phyloP scores from a whole-genome alignment of 225 moss, liverwort and hornwort species.

The Physcomitrium patens region DNA sequence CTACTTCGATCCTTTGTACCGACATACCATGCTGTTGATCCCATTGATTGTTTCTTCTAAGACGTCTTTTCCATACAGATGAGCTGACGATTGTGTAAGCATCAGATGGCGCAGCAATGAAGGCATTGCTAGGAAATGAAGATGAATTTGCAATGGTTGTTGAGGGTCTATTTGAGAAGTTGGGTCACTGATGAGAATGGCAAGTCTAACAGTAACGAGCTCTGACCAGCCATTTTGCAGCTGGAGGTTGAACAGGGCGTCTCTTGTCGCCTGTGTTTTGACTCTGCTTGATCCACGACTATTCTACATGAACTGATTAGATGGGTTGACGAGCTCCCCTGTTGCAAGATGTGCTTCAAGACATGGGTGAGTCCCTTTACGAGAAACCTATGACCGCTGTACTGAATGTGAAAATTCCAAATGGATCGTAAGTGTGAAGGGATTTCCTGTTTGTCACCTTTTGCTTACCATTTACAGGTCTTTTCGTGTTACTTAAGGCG shows the following conservation, averaged over 20 bases:
- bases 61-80: conserved; percentile 54
- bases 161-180: conserved; percentile 76
- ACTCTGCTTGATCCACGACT: conserved; percentile 15
- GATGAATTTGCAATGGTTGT: conserved; percentile 97
- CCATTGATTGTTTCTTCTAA: neutral
- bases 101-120: conserved; percentile 84
- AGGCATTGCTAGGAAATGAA: conserved; percentile 81
- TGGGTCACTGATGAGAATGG: conserved; percentile 91
- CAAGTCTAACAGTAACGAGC: conserved; percentile 89
- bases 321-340: conserved; percentile 71
- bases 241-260: conserved; percentile 90
- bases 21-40: neutral
- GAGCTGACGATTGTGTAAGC: conserved; percentile 80
- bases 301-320: neutral
- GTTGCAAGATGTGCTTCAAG: conserved; percentile 86
- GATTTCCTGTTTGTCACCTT: conserved; percentile 33
- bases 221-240: conserved; percentile 92
- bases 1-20: conserved; percentile 9
- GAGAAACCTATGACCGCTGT: conserved; percentile 74
- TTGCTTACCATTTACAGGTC: conserved; percentile 11
- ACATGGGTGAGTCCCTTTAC: conserved; percentile 78
- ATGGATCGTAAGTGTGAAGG: conserved; percentile 90
- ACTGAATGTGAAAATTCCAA: conserved; percentile 78
- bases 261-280: conserved; percentile 68
- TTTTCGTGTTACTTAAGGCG: conserved; percentile 7